These are phyloP conservation scores for Cystoisospora suis DNA, from an alignment of 169 alveolate genomes.

Conservation along the genomic window DNA sequence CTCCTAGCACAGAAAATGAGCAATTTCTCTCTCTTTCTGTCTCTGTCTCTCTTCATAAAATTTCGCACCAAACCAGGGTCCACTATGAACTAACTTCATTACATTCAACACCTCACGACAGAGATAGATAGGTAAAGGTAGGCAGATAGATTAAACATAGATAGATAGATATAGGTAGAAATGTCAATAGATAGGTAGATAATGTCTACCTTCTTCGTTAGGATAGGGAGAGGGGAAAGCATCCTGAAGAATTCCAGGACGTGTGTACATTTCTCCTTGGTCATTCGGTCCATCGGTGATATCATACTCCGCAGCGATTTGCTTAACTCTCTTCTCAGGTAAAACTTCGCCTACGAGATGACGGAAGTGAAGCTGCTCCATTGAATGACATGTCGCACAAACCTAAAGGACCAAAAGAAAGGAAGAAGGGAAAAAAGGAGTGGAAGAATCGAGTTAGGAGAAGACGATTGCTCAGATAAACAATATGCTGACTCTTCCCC, in stretches of 20 bases:
- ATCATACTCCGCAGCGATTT: slow-evolving; percentile 87
- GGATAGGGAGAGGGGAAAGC: slow-evolving; percentile 89
- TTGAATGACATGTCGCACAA: slow-evolving; percentile 88
- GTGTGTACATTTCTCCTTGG: slow-evolving; percentile 86
- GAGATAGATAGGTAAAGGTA: no score
- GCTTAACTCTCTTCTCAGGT: slow-evolving; percentile 85
- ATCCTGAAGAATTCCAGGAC: slow-evolving; percentile 86
- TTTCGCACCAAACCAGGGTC: no score
- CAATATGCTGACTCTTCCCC: no score
- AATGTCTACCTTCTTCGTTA: slow-evolving; percentile 79
- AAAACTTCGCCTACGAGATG: slow-evolving; percentile 84
- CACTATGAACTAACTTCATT: no score
- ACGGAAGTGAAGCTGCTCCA: slow-evolving; percentile 84
- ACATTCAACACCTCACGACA: no score
- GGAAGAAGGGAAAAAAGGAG: neutral
- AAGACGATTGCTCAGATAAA: neutral
- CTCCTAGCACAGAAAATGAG: no score
- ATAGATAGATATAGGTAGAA: no score
- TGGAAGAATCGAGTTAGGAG: no score
- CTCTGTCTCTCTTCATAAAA: no score
- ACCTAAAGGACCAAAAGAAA: slow-evolving; percentile 34
- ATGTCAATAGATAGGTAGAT: no score
- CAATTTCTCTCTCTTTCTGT: no score
- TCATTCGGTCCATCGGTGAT: slow-evolving; percentile 89
- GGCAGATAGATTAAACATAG: no score